phyloP scores from a whole-genome alignment of 140 eudicot genomes.

The Flaveria floridana region DNA sequence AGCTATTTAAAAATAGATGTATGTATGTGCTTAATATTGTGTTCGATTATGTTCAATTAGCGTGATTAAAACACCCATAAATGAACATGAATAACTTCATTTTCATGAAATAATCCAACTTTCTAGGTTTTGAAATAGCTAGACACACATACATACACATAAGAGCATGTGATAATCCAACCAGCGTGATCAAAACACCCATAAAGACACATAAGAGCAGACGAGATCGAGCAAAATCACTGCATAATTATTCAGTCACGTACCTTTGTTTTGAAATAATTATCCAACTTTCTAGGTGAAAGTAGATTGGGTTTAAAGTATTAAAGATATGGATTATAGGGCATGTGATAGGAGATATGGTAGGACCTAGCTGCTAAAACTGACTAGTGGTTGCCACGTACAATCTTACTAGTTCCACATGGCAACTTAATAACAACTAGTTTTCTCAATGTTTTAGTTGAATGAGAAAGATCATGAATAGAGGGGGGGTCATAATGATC shows the following conservation, averaged over 20 bases:
- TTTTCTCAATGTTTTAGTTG: not conserved
- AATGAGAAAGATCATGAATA: not conserved
- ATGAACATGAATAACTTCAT: not conserved
- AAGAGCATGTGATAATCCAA: no score
- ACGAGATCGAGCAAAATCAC: no score
- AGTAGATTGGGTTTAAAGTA: not conserved
- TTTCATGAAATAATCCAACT: not conserved
- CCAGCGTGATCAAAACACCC: not conserved
- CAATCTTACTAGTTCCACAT: constrained; percentile 5
- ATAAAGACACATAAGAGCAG: not conserved
- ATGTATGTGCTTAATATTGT: not conserved
- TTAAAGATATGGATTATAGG: not conserved
- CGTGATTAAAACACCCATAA: not conserved
- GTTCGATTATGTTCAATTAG: not conserved
- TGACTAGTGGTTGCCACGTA: constrained; percentile 4
- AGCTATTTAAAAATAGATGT: no score
- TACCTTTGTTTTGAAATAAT: no score
- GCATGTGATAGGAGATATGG: not conserved
- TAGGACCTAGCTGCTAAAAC: constrained; percentile 10
- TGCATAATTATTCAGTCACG: no score
- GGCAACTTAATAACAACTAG: not conserved
- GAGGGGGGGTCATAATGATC: not conserved
- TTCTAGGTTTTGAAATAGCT: no score
- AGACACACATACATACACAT: no score
- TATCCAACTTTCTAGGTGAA: not conserved